These are phyloP conservation scores for Colletotrichum tropicicola DNA, from an alignment of 2,329 filamentous ascomycete genomes.

Conservation along the genomic window DNA sequence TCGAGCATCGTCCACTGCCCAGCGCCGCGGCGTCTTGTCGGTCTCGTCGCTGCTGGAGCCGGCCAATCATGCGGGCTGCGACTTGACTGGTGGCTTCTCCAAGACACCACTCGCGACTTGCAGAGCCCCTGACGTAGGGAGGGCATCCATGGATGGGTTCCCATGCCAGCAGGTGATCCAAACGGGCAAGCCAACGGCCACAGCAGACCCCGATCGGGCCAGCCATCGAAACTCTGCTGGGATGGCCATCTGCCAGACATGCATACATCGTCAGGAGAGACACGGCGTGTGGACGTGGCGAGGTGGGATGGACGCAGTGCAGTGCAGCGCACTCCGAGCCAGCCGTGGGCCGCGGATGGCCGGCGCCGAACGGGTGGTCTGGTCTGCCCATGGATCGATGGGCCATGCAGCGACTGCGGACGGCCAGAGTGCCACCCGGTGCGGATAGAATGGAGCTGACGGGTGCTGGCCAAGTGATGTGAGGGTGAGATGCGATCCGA, in stretches of 20 bases:
- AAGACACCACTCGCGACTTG: conserved; percentile 8
- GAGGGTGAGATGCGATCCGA: conserved; percentile 6
- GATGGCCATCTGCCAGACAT: conserved; percentile 16
- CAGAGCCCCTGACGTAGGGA: conserved; percentile 23
- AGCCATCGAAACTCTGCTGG: conserved; percentile 14
- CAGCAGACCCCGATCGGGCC: conserved; percentile 4
- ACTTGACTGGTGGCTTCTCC: neutral
- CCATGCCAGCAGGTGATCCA: neutral
- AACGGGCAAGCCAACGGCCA: conserved; percentile 1
- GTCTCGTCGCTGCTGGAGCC: neutral
- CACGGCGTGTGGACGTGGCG: conserved; percentile 2
- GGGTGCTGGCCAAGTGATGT: too few species aligned
- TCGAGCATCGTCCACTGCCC: conserved; percentile 7
- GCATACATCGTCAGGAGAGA: neutral
- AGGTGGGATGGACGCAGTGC: conserved; percentile 20
- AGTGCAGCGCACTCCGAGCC: neutral
- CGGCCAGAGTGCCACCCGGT: too few species aligned
- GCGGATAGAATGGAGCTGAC: conserved; percentile 1
- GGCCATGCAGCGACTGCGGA: too few species aligned
- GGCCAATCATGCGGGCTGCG: conserved; percentile 13
- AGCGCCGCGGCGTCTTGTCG: neutral
- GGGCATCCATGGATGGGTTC: conserved; percentile 5
- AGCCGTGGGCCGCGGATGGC: conserved; percentile 1
- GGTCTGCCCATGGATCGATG: neutral
- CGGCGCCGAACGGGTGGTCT: neutral